These are phyloP conservation scores for Penicillium macrosclerotiorum DNA, from an alignment of 495 filamentous ascomycete genomes.

Conservation along the genomic window DNA sequence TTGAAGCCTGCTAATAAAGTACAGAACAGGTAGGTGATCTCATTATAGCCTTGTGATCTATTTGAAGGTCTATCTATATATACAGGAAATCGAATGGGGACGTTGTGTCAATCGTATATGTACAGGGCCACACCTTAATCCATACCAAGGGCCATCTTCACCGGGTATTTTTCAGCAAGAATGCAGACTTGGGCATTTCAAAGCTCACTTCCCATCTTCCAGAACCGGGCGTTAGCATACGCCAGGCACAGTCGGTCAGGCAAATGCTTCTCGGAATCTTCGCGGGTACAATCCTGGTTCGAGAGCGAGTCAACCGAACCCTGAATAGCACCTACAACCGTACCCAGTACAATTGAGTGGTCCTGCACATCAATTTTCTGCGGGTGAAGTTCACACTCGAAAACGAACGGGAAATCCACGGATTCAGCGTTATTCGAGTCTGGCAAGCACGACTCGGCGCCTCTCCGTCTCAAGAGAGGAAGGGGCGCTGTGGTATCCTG, in stretches of 20 bases:
- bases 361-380: slow-evolving; percentile 41
- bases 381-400: slow-evolving; percentile 40
- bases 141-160: not conserved
- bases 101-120: slow-evolving; percentile 2
- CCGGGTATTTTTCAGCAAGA: not conserved
- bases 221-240: slow-evolving; percentile 46
- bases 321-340: slow-evolving; percentile 26
- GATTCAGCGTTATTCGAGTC: not conserved
- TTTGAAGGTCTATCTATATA: slow-evolving; percentile 4
- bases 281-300: not conserved
- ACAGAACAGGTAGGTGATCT: not conserved
- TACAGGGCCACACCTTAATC: slow-evolving; percentile 1
- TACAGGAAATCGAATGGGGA: not conserved
- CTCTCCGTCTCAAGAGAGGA: slow-evolving; percentile 30
- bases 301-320: slow-evolving; percentile 5
- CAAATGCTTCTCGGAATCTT: slow-evolving; percentile 11
- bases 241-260: slow-evolving; percentile 34
- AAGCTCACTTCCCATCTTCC: slow-evolving; percentile 42
- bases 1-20: not conserved
- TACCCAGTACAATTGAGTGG: slow-evolving; percentile 44
- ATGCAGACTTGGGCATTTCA: slow-evolving; percentile 14
- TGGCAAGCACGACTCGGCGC: no score
- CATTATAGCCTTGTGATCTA: not conserved
- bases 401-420: slow-evolving; percentile 38
- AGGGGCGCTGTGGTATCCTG: slow-evolving; percentile 17